Percentiles rank a stretch among this genome's conserved stretches.
Conservation (phyloP, 1,284 basidiomycete genomes). For the Chondrostereum purpureum region DNA sequence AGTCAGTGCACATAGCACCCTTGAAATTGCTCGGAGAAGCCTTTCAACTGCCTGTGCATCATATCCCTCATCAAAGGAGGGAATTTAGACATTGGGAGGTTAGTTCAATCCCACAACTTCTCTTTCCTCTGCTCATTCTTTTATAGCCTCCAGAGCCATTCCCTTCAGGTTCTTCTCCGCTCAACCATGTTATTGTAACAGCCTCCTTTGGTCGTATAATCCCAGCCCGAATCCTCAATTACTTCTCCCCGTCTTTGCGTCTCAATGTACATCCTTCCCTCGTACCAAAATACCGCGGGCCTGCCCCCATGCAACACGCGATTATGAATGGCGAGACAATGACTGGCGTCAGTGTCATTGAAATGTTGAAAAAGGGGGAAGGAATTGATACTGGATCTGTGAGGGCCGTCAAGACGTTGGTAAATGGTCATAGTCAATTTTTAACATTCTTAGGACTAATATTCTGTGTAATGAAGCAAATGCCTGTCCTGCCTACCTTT, state of each 20-base stretch:
- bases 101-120: constrained; percentile 8
- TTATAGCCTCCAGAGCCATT: constrained; percentile 45
- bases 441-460: constrained; percentile 2
- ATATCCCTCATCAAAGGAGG: constrained; percentile 48
- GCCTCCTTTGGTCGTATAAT: constrained; percentile 93
- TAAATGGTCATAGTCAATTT: too few species aligned
- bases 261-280: constrained; percentile 92
- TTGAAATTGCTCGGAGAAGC: constrained; percentile 47
- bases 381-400: constrained; percentile 60
- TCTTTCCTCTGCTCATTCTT: constrained; percentile 7
- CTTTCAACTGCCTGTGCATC: constrained; percentile 43
- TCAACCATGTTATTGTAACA: constrained; percentile 68
- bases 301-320: constrained; percentile 88
- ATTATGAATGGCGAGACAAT: constrained; percentile 56
- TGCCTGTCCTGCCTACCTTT: constrained; percentile 49
- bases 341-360: constrained; percentile 68
- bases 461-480: constrained; percentile 29
- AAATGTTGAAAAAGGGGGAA: constrained; percentile 49
- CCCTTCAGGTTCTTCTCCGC: constrained; percentile 21
- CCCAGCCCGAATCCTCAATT: constrained; percentile 55
- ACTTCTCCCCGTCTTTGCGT: constrained; percentile 57
- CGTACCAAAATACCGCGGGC: constrained; percentile 83
- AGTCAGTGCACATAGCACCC: constrained; percentile 37
- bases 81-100: constrained; percentile 60
- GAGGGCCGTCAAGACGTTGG: constrained; percentile 37